Conservation (phyloP, 257 asterid species). For the Fraxinus excelsior region DNA sequence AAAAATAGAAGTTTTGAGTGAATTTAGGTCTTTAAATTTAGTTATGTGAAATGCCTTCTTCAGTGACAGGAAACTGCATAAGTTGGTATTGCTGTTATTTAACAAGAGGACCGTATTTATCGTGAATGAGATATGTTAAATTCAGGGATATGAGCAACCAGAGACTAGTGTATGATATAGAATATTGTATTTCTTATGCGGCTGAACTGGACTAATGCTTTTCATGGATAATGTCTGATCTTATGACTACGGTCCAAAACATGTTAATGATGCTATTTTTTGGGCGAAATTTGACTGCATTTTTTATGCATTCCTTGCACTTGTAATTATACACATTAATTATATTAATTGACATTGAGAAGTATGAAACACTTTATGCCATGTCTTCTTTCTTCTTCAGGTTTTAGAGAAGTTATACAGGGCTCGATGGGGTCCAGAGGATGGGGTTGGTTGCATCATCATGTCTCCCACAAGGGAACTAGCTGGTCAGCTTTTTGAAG, state of each 20-base stretch:
- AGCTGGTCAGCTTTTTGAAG: conserved; percentile 81
- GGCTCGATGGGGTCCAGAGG: conserved; percentile 95
- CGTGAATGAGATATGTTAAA: background rate
- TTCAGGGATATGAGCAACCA: background rate
- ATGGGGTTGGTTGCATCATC: conserved; percentile 92
- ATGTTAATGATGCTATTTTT: background rate
- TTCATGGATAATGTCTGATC: background rate
- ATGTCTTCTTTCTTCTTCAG: conserved; percentile 40
- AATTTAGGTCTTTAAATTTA: background rate
- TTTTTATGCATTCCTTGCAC: background rate
- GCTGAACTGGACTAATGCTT: background rate
- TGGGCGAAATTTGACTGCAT: background rate
- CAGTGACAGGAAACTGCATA: background rate
- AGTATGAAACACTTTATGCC: background rate
- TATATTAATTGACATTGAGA: background rate
- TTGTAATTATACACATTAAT: background rate
- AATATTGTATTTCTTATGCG: background rate
- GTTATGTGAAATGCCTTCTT: background rate
- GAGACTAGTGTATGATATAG: too few species aligned
- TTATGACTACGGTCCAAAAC: background rate
- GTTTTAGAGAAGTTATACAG: conserved; percentile 76
- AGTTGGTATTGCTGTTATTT: background rate
- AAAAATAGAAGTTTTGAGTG: background rate
- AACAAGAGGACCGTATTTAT: background rate
- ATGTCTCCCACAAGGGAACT: conserved; percentile 97